Evolutionary conservation across 352 stramenopile species (phyloP).

Genomic region (Phytophthora tubulina): DNA sequence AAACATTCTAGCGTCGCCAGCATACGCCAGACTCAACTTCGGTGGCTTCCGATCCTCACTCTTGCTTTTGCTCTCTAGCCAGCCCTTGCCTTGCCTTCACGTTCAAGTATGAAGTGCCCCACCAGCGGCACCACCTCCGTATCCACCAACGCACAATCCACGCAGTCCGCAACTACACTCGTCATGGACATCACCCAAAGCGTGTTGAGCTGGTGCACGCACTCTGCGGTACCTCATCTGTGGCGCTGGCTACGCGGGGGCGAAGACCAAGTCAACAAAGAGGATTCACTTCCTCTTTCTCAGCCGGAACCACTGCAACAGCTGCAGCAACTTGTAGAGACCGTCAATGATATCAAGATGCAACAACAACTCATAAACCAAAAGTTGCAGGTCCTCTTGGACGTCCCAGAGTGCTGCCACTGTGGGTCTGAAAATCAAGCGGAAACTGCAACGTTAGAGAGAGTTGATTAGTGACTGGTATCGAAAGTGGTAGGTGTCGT

Average conservation of each 20-base stretch:
- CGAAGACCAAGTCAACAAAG: not conserved
- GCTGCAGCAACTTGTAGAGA: slow-evolving; percentile 1
- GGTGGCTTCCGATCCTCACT: not conserved
- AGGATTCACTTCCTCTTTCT: not conserved
- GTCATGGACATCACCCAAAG: slow-evolving; percentile 2
- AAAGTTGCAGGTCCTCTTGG: not conserved
- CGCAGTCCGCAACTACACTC: slow-evolving; percentile 4
- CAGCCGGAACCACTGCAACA: not conserved
- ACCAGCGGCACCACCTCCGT: not conserved
- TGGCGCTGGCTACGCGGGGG: slow-evolving; percentile 3
- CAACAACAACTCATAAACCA: not conserved
- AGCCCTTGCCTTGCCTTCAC: not conserved
- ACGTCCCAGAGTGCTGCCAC: not conserved
- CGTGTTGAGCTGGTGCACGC: slow-evolving; percentile 5
- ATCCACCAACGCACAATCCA: not conserved
- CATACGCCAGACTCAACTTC: slow-evolving; percentile 1
- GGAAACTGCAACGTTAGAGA: not conserved
- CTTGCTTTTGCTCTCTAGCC: not conserved
- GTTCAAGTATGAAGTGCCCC: not conserved
- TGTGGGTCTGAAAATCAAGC: not conserved
- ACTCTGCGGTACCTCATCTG: slow-evolving; percentile 6
- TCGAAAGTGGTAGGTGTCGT: not conserved
- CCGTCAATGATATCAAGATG: slow-evolving; percentile 5
- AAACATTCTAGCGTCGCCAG: slow-evolving; percentile 3
- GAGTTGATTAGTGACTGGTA: not conserved